These are phyloP conservation scores for Malassezia pachydermatis DNA, from an alignment of 1,284 basidiomycete species.

Conservation along the genomic window DNA sequence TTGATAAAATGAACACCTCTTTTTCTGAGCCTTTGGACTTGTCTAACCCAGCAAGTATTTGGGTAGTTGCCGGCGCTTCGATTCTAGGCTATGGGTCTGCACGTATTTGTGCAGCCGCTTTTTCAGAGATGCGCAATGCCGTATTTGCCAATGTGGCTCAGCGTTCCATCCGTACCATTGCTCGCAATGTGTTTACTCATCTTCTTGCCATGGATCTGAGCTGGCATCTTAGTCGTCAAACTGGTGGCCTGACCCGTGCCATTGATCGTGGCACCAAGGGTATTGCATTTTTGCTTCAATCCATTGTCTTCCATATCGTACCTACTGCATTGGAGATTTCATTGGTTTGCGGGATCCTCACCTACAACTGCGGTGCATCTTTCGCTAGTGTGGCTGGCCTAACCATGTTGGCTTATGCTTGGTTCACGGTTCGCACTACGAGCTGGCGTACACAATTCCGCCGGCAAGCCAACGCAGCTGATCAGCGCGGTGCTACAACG, in stretches of 20 bases:
- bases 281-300: conserved; percentile 86
- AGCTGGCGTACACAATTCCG: conserved; percentile 94
- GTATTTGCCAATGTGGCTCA: conserved; percentile 95
- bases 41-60: conserved; percentile 67
- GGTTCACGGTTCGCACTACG: conserved; percentile 93
- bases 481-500: conserved; percentile 86
- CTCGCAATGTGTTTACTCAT: conserved; percentile 84
- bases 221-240: conserved; percentile 87
- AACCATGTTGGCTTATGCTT: conserved; percentile 83
- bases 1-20: conserved; percentile 67
- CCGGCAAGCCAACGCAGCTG: conserved; percentile 85
- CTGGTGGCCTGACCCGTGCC: conserved; percentile 85
- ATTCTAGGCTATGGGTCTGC: conserved; percentile 86
- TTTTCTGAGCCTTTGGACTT: conserved; percentile 56
- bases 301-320: conserved; percentile 86
- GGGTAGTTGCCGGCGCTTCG: conserved; percentile 77
- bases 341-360: conserved; percentile 92
- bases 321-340: conserved; percentile 92
- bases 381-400: conserved; percentile 80
- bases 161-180: conserved; percentile 82
- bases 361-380: conserved; percentile 92
- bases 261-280: conserved; percentile 97
- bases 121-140: conserved; percentile 84
- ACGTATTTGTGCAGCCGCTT: conserved; percentile 76
- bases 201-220: conserved; percentile 78